Evolutionary conservation across 352 stramenopile genomes (phyloP).

Genomic region (Phytophthora colocasiae): DNA sequence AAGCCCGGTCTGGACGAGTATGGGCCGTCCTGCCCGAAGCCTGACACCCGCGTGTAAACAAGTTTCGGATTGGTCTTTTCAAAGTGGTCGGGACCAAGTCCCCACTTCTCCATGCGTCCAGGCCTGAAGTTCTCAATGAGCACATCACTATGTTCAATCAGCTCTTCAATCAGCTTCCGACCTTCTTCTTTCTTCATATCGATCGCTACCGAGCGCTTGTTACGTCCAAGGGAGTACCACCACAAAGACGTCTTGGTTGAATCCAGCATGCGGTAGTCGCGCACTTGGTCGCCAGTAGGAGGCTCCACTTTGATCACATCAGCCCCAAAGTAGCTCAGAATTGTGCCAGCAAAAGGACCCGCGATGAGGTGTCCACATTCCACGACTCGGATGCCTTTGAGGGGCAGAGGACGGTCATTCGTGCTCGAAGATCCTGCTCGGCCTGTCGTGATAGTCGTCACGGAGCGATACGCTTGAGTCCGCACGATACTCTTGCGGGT

Average conservation of each 20-base stretch:
- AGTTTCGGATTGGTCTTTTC: conserved; percentile 79
- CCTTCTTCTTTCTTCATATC: conserved; percentile 82
- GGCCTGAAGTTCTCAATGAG: conserved; percentile 92
- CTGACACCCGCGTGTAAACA: conserved; percentile 86
- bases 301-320: conserved; percentile 93
- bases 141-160: conserved; percentile 82
- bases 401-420: conserved; percentile 47
- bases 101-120: conserved; percentile 90
- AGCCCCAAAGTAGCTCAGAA: conserved; percentile 90
- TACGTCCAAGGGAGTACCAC: conserved; percentile 91
- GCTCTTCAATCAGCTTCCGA: conserved; percentile 68
- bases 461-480: conserved; percentile 24
- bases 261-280: conserved; percentile 82
- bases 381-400: conserved; percentile 77
- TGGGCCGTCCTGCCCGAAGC: conserved; percentile 84
- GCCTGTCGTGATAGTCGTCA: conserved; percentile 43
- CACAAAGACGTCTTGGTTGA: conserved; percentile 80
- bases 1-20: conserved; percentile 84
- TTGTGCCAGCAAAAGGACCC: conserved; percentile 81
- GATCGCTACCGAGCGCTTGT: conserved; percentile 87
- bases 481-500: conserved; percentile 6
- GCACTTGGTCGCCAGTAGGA: conserved; percentile 84
- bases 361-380: conserved; percentile 86
- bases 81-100: conserved; percentile 78
- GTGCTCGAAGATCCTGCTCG: conserved; percentile 18